Conservation (phyloP, 2,329 filamentous ascomycete genomes). For the Seiridium cupressi region DNA sequence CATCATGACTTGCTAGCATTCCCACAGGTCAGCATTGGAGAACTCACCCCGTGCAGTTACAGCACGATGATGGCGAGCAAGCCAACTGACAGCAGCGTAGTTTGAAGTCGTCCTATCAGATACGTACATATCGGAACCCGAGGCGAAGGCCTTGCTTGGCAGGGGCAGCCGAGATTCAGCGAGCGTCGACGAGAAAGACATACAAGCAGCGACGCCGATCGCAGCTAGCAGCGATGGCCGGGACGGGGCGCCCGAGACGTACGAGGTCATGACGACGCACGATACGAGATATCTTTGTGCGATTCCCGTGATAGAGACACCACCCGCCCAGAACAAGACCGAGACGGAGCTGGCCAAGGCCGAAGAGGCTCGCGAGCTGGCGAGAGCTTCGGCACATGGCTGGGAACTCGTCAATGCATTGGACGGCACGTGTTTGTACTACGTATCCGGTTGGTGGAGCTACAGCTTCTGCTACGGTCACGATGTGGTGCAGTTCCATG, state of each 20-base stretch:
- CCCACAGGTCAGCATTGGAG: slow-evolving; percentile 66
- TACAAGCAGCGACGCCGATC: slow-evolving; percentile 23
- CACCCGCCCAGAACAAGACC: slow-evolving; percentile 58
- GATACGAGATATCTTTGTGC: slow-evolving; percentile 78
- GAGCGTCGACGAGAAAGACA: slow-evolving; percentile 27
- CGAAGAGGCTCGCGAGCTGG: slow-evolving; percentile 78
- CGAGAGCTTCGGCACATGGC: slow-evolving; percentile 72
- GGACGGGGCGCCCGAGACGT: slow-evolving; percentile 43
- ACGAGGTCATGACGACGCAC: slow-evolving; percentile 73
- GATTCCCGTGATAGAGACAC: slow-evolving; percentile 67
- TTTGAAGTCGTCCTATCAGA: slow-evolving; percentile 79
- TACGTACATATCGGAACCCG: slow-evolving; percentile 67
- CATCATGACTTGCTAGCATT: slow-evolving; percentile 85
- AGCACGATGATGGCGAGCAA: neutral
- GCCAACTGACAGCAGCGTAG: slow-evolving; percentile 39
- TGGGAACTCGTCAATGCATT: slow-evolving; percentile 78
- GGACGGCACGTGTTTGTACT: slow-evolving; percentile 78
- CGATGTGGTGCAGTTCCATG: slow-evolving; percentile 88
- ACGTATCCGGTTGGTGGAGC: slow-evolving; percentile 87
- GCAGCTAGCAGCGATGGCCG: slow-evolving; percentile 25
- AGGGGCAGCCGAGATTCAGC: slow-evolving; percentile 29
- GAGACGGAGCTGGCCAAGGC: slow-evolving; percentile 66
- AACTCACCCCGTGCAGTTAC: neutral
- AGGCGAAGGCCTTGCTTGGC: slow-evolving; percentile 64
- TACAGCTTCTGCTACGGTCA: slow-evolving; percentile 92